phyloP scores from a whole-genome alignment of 2,329 filamentous ascomycete species.

The Sclerotinia subarctica region DNA sequence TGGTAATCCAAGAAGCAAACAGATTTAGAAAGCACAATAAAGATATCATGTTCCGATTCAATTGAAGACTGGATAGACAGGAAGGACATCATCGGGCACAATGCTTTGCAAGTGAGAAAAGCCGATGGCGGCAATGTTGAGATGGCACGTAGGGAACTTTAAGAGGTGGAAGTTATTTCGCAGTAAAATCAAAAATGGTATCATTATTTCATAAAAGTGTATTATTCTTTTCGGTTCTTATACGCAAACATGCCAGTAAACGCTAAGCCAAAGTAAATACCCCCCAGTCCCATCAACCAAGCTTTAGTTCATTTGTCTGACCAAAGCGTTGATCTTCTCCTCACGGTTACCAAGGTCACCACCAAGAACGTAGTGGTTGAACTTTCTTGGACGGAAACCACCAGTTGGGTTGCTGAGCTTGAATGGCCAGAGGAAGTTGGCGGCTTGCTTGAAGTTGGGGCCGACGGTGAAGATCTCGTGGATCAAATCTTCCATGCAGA shows the following conservation, averaged over 20 bases:
- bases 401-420: conserved; percentile 98
- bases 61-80: neutral
- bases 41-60: neutral
- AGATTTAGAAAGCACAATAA: neutral
- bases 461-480: conserved; percentile 99
- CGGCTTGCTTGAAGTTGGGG: conserved; percentile 99
- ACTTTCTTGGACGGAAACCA: conserved; percentile 94
- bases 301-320: conserved; percentile 26
- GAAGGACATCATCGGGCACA: neutral
- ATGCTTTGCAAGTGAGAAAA: neutral
- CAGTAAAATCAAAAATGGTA: conserved; percentile 16
- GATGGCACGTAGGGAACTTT: neutral
- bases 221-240: conserved; percentile 29
- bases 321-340: conserved; percentile 52
- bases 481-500: conserved; percentile 98
- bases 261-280: conserved; percentile 26
- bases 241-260: conserved; percentile 30
- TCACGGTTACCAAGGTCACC: conserved; percentile 98
- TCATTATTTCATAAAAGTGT: conserved; percentile 17
- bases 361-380: conserved; percentile 55
- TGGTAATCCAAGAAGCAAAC: neutral
- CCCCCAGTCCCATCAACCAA: conserved; percentile 18
- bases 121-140: neutral
- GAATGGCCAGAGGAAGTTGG: conserved; percentile 99
- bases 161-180: neutral